Conservation (phyloP, 148 eudicot species). For the Amaranthus cruentus region DNA sequence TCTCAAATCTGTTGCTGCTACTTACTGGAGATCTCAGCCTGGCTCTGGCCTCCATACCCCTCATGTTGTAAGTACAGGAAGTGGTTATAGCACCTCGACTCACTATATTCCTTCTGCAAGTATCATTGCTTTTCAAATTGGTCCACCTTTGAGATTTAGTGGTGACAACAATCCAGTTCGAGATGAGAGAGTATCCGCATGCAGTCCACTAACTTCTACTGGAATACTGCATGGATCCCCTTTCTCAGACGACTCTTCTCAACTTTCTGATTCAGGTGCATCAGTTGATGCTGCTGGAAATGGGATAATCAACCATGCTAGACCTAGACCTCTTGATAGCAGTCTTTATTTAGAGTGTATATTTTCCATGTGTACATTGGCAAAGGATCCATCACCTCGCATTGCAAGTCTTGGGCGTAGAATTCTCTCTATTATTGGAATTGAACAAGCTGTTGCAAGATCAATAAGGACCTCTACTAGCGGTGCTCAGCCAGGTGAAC, state of each 20-base stretch:
- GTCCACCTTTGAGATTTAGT: constrained; percentile 58
- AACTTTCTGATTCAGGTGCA: constrained; percentile 84
- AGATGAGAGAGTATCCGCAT: constrained; percentile 77
- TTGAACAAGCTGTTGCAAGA: constrained; percentile 78
- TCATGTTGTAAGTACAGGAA: constrained; percentile 53
- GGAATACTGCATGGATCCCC: constrained; percentile 94
- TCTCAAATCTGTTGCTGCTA: constrained; percentile 82
- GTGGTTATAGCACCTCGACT: constrained; percentile 58
- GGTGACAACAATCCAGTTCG: constrained; percentile 56
- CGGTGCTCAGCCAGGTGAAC: constrained; percentile 48
- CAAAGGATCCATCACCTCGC: constrained; percentile 93
- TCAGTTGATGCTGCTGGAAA: constrained; percentile 47
- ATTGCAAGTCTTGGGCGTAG: constrained; percentile 76
- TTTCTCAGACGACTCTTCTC: constrained; percentile 82
- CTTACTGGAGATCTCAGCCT: constrained; percentile 75
- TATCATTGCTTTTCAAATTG: constrained; percentile 58
- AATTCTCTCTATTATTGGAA: constrained; percentile 75
- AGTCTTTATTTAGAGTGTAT: constrained; percentile 68
- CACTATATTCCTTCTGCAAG: constrained; percentile 56
- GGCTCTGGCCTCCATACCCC: constrained; percentile 60
- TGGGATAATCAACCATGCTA: constrained; percentile 56
- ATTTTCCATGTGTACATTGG: constrained; percentile 67
- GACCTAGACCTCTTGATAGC: constrained; percentile 65
- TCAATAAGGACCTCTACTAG: constrained; percentile 47
- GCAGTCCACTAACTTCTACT: constrained; percentile 73